Conservation (phyloP, 495 filamentous ascomycete species). For the Diplogelasinospora grovesii region DNA sequence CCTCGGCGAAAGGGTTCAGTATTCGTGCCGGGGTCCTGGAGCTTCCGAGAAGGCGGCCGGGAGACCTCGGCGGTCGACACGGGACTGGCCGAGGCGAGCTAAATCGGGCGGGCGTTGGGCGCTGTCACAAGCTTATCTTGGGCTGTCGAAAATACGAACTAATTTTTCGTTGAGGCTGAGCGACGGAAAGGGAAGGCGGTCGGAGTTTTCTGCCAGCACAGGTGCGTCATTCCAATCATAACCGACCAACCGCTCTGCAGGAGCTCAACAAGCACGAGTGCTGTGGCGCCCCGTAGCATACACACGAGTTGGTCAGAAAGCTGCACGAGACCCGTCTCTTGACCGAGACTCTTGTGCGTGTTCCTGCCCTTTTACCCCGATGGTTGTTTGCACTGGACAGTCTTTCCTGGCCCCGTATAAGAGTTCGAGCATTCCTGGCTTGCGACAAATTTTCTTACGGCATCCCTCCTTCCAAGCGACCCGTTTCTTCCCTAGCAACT, state of each 20-base stretch:
- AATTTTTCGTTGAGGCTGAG: conserved; percentile 5
- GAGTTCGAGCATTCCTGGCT: conserved; percentile 6
- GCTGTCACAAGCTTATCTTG: conserved; percentile 15
- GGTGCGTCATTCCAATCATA: conserved; percentile 18
- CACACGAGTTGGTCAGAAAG: too few species aligned
- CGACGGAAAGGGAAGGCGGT: conserved; percentile 16
- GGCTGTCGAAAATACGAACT: too few species aligned
- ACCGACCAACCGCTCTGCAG: conserved; percentile 16
- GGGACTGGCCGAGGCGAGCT: too few species aligned
- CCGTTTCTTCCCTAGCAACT: too few species aligned
- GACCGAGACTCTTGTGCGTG: too few species aligned
- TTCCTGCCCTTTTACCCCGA: neutral
- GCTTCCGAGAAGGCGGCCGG: too few species aligned
- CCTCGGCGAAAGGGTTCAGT: too few species aligned
- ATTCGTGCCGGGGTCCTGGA: too few species aligned
- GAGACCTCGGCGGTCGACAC: too few species aligned
- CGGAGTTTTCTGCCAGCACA: conserved; percentile 11
- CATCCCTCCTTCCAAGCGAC: too few species aligned
- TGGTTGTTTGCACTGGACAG: conserved; percentile 1
- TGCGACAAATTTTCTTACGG: conserved; percentile 1
- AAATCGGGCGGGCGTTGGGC: neutral
- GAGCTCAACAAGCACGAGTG: conserved; percentile 1
- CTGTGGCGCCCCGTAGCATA: too few species aligned
- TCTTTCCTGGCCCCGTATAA: conserved; percentile 12
- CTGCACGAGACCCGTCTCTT: too few species aligned